phyloP scores from a whole-genome alignment of 163 green algal species.

The Prototheca wickerhamii region DNA sequence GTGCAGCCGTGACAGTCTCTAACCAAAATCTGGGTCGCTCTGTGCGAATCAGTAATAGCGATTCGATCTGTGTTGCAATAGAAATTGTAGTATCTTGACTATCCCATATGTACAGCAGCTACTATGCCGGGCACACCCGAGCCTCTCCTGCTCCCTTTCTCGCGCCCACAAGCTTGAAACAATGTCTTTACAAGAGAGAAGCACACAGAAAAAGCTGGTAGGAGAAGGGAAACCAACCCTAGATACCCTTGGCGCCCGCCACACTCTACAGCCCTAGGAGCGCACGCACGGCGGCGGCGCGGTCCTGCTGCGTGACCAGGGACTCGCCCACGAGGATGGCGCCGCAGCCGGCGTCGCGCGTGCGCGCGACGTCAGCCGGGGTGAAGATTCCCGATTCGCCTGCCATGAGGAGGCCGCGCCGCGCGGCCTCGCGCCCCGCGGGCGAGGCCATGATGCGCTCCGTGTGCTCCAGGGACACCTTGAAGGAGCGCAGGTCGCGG shows the following conservation, averaged over 20 bases:
- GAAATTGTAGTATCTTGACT: too few relatives aligned
- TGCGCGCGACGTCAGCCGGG: constrained; percentile 69
- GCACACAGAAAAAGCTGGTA: too few relatives aligned
- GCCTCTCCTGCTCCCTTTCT: too few relatives aligned
- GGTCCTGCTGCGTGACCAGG: constrained; percentile 89
- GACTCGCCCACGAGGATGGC: constrained; percentile 94
- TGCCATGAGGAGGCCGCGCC: constrained; percentile 77
- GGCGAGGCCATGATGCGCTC: constrained; percentile 62
- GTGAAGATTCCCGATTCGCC: constrained; percentile 96
- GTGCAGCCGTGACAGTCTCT: too few relatives aligned
- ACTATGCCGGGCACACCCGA: too few relatives aligned
- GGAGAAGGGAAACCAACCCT: too few relatives aligned
- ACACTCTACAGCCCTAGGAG: constrained; percentile 48
- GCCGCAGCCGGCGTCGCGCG: constrained; percentile 52
- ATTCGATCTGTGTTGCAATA: too few relatives aligned
- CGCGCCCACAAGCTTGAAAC: too few relatives aligned
- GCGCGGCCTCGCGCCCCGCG: constrained; percentile 37
- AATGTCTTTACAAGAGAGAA: too few relatives aligned
- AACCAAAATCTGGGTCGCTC: too few relatives aligned
- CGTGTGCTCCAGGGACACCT: constrained; percentile 83
- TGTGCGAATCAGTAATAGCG: too few relatives aligned
- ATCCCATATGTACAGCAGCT: too few relatives aligned
- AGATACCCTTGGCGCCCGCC: not conserved
- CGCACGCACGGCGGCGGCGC: constrained; percentile 59
- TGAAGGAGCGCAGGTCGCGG: constrained; percentile 89